Base-by-base conservation (phyloP, 495 filamentous ascomycete genomes). In the Aspergillus nanangensis region DNA sequence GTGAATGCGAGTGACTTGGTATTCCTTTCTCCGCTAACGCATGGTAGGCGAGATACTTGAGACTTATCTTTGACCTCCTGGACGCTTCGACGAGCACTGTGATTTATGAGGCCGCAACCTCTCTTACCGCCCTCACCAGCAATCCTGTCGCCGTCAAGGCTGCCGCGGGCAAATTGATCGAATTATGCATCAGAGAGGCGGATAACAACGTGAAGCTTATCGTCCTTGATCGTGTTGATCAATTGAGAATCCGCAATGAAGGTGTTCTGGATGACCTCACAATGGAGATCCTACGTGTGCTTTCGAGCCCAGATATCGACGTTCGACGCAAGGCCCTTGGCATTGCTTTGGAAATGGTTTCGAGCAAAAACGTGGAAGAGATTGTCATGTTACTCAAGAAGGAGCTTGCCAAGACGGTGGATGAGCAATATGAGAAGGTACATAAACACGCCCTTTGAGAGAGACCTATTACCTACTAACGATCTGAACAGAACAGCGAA, bases 161-260 rank as follows among this genome's bases (percentile, higher is more conserved):
- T 32, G 92, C 94, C 13, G 94, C 94, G 3, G 76, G 78, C 38
- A 99, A 99, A 62, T 92, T 97, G 63, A 95, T 96, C 45, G 94
- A 99, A 61, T 81, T 99, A 1, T 86, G 85, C 51, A 96, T 98
- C 58, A 92, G 91, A 67, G 93, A 96, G 66, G 86, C 93, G 3
- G 93, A 98, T 61, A 98, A 98, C 73, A 98, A 98, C 58, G 94
- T 98, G 46, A 98, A 97, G 70, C 83, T 97, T 22, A 97, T 98
- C 56, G 94, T 96, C 15, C 75, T 98, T 33, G 94, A 96, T 53
- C 88, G 90, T 31, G 92, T 99, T 22, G 87, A 97, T 58, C 86
- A 94, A 53, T 72, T 99, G 41, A 79, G 94, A 50, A 81, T 87
- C 57, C 88, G 89, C 67, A 96, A 96, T 57, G 87, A 93, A 57